Conservation (phyloP, 1,284 basidiomycete species). For the Rhodofomes roseus region DNA sequence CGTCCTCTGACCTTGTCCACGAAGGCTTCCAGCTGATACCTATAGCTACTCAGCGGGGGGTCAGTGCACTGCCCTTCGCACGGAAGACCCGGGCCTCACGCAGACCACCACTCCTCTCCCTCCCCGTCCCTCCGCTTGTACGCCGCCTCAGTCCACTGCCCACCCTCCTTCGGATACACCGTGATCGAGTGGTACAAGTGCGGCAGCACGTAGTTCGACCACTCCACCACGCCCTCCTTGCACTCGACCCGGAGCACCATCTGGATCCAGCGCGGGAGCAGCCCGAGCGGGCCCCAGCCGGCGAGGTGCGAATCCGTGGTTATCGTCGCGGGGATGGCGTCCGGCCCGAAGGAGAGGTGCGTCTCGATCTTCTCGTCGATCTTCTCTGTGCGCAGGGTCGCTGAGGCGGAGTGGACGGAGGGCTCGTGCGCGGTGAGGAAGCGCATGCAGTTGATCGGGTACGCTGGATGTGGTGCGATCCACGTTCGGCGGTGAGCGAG, state of each 20-base stretch:
- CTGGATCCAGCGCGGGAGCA: conserved; percentile 23
- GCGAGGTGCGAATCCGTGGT: conserved; percentile 28
- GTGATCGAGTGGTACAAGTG: conserved; percentile 39
- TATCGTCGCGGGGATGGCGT: conserved; percentile 23
- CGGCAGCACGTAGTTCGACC: conserved; percentile 36
- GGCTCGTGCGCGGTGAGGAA: conserved; percentile 39
- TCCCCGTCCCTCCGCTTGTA: conserved; percentile 39
- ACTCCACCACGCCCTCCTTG: conserved; percentile 36
- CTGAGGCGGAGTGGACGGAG: conserved; percentile 29
- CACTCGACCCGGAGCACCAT: conserved; percentile 31
- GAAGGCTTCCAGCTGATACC: conserved; percentile 58
- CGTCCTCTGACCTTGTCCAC: conserved; percentile 51
- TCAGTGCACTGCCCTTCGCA: not conserved
- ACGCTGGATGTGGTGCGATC: conserved; percentile 31
- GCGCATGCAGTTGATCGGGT: conserved; percentile 40
- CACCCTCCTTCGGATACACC: conserved; percentile 33
- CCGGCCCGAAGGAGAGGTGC: not conserved
- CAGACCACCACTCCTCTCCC: conserved; percentile 53
- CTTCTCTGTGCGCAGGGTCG: conserved; percentile 15
- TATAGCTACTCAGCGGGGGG: conserved; percentile 33
- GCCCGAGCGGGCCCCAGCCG: conserved; percentile 25
- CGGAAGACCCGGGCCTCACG: conserved; percentile 35
- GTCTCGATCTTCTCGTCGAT: conserved; percentile 5
- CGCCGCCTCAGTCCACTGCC: conserved; percentile 34
- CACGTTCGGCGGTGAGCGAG: not conserved